Evolutionary conservation across 2,329 filamentous ascomycete genomes (phyloP), one percentile per base, ranked within the genome.

Genomic region (Bisporella sp.): DNA sequence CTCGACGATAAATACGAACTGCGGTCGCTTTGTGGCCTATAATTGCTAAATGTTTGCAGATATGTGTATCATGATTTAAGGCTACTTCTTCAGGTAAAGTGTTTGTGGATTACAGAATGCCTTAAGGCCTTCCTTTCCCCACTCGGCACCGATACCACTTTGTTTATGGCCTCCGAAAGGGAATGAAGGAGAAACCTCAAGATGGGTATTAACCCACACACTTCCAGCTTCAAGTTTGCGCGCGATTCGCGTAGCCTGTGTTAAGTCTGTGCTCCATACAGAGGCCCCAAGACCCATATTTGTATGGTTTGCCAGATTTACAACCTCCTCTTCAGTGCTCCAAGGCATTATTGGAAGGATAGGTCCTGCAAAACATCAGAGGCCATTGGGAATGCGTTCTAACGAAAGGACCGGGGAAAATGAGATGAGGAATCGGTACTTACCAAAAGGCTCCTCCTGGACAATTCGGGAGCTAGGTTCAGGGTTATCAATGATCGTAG

Each of bases 201-300:
- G 69, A 51, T 66, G 74, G 12, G 67, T 70, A 65, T 85, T 84
- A 55, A 84, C 74, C 74, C 78, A 84, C 0, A 84, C 77, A 12
- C 68, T 74, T 0, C 82, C 81, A 0, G 77, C 73, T 55, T 81
- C 73, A 5, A 85, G 60, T 45, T 72, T 69, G 30, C 72, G 62
- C 0, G 76, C 80, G 43, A 85, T 75, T 4, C 69, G 66, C 37
- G 71, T 70, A 0, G 77, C 81, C 4, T 71, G 67, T 1, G 62
- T 64, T 1, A 78, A 47, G 52, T 85, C 77, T 21, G 68, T 71
- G 12, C 71, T 75, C 71, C 80, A 85, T 0, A 85, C 73, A 0
- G 77, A 81, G 2, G 77, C 73, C 0, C 77, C 78, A 1, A 83
- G 69, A 0, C 77, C 79, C 21, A 70, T 72, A 13, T 75, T 68